Evolutionary conservation across 139 green algal genomes (phyloP), one percentile per base, ranked within the genome.

Genomic region (Medakamo hakoo): DNA sequence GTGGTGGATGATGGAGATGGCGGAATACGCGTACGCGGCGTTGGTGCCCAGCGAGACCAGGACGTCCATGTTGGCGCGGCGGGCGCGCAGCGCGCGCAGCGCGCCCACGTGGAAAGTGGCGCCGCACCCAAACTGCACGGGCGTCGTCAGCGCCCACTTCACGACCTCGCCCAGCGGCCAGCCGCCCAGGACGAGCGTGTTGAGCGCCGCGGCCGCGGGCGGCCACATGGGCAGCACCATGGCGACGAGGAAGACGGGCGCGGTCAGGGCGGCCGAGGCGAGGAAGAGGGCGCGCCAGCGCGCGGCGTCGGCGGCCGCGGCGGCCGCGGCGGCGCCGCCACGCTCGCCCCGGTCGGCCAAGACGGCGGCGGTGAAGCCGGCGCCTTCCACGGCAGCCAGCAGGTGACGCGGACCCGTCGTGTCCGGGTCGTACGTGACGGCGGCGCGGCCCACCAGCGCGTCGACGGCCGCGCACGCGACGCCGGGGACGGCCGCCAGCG

Each of bases 41-140:
- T 88, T 92, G 49, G 91, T 98, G 56, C 88, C 92, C 55, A 99
- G 78, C 1, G 84, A 83, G 5, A 99, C 86, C 26, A 99, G 81
- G 32, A 98, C 84, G 63, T 98, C 93, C 93, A 99, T 99, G 80
- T 99, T 99, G 58, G 92, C 90, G 91, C 90, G 29, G 88, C 90
- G 16, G 3, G 27, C 29, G 4, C 59, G 49, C 61, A 75, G 62
- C 24, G 70, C 64, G 3, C 30, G 32, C 23, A n/a, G 60, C 0
- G 70, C 70, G 16, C 64, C 70, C 2, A 49, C 27, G 52, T 75
- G 70, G 52, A 75, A 75, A 1, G 4, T 28, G 30, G 25, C 49
- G 23, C 68, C 68, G 5, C 62, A n/a, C 49, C 60, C 56, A 26
- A 63, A 70, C 71, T 88, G 82, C 40, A 96, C 90, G 1, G 88